Conservation (phyloP, 768 basidiomycete genomes). For the Sporobolomyces pararoseus region DNA sequence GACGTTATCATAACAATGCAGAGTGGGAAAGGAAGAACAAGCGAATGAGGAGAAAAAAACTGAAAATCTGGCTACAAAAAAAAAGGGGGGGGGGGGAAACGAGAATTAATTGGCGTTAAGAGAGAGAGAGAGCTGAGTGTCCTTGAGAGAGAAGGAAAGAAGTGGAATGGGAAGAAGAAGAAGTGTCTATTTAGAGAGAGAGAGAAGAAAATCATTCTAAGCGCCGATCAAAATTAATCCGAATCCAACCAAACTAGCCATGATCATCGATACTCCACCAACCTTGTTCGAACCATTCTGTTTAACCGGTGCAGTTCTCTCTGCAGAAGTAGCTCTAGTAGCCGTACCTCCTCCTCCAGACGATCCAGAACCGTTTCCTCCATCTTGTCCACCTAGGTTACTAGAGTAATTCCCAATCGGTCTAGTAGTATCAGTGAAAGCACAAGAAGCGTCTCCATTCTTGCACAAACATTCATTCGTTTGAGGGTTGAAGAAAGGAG, state of each 20-base stretch:
- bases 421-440: slow-evolving; percentile 57
- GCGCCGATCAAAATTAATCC: too few species aligned
- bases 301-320: slow-evolving; percentile 14
- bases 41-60: too few species aligned
- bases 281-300: neutral
- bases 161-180: too few species aligned
- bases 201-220: neutral
- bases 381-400: slow-evolving; percentile 16
- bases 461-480: slow-evolving; percentile 63
- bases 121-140: too few species aligned
- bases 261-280: neutral
- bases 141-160: too few species aligned
- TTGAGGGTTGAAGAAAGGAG: slow-evolving; percentile 70
- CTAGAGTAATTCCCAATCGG: slow-evolving; percentile 37
- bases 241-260: neutral
- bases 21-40: too few species aligned
- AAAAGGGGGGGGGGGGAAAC: too few species aligned
- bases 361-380: neutral
- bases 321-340: slow-evolving; percentile 1
- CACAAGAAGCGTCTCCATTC: slow-evolving; percentile 53
- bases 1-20: too few species aligned
- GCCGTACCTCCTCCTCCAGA: neutral
- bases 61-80: too few species aligned
- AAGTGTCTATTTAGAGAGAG: slow-evolving; percentile 2
- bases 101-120: too few species aligned